Conservation (phyloP, 176 grass and related monocot genomes). For the Ensete glaucum region DNA sequence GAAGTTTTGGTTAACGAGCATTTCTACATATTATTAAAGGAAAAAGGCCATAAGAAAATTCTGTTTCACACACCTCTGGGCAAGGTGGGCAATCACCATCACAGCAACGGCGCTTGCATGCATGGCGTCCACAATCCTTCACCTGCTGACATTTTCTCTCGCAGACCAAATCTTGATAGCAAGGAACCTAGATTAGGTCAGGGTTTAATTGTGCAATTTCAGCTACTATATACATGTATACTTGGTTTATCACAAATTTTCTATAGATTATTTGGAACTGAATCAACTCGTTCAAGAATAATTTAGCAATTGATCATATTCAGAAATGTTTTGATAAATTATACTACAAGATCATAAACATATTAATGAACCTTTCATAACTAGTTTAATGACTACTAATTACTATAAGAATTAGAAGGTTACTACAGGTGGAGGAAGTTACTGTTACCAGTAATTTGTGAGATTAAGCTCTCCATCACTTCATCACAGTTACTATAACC, state of each 20-base stretch:
- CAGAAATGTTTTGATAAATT: neutral
- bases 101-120: conserved; percentile 86
- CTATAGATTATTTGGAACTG: neutral
- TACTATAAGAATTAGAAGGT: too few relatives aligned
- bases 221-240: neutral
- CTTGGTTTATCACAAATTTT: neutral
- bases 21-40: conserved; percentile 24
- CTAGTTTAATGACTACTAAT: too few relatives aligned
- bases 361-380: too few relatives aligned
- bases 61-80: conserved; percentile 45
- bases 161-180: conserved; percentile 96
- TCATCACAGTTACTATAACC: too few relatives aligned
- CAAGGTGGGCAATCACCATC: conserved; percentile 71
- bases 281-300: neutral
- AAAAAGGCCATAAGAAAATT: neutral
- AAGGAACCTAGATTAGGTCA: conserved; percentile 60
- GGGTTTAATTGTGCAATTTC: conserved; percentile 24
- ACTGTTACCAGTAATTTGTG: neutral
- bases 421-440: too few relatives aligned
- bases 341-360: neutral
- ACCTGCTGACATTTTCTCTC: conserved; percentile 81
- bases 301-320: neutral
- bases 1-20: conserved; percentile 24
- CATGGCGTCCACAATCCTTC: conserved; percentile 75
- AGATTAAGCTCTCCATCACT: too few relatives aligned